phyloP scores from a whole-genome alignment of 2,329 filamentous ascomycete genomes.

The Fusarium xylarioides region DNA sequence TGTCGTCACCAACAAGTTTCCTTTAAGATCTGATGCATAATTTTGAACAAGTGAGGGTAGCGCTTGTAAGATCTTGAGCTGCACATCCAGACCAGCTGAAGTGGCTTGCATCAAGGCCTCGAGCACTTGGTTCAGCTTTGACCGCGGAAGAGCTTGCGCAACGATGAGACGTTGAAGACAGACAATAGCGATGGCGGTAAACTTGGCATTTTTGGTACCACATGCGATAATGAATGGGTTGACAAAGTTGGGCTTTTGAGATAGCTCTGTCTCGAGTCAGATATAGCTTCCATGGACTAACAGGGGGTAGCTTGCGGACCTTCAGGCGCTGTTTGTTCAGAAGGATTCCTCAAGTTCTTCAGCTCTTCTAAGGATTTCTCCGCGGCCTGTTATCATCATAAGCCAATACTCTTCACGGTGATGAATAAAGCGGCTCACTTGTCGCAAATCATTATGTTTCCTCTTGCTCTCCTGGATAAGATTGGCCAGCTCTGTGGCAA shows the following conservation, averaged over 20 bases:
- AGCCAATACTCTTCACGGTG: background rate
- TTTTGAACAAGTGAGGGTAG: slow-evolving; percentile 90
- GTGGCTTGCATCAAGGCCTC: slow-evolving; percentile 88
- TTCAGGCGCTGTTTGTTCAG: slow-evolving; percentile 52
- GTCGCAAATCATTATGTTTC: slow-evolving; percentile 89
- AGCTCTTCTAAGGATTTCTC: slow-evolving; percentile 94
- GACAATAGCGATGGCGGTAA: slow-evolving; percentile 85
- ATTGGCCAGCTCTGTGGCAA: slow-evolving; percentile 87
- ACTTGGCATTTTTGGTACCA: slow-evolving; percentile 87
- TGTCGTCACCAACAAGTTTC: slow-evolving; percentile 80
- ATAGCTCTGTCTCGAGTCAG: slow-evolving; percentile 71
- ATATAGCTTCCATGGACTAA: slow-evolving; percentile 16
- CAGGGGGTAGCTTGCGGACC: slow-evolving; percentile 39
- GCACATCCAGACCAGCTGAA: slow-evolving; percentile 83
- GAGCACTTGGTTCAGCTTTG: slow-evolving; percentile 84
- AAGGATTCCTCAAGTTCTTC: slow-evolving; percentile 58
- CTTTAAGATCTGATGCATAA: slow-evolving; percentile 82
- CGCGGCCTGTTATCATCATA: slow-evolving; percentile 69
- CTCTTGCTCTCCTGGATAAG: slow-evolving; percentile 95
- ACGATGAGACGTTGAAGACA: slow-evolving; percentile 91
- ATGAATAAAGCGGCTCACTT: slow-evolving; percentile 60
- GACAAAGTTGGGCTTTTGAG: slow-evolving; percentile 82
- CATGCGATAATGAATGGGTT: slow-evolving; percentile 96
- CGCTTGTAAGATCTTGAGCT: slow-evolving; percentile 94
- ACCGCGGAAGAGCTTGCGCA: slow-evolving; percentile 78